Conservation (phyloP, 495 filamentous ascomycete genomes). For the Aspergillus funiculosus region DNA sequence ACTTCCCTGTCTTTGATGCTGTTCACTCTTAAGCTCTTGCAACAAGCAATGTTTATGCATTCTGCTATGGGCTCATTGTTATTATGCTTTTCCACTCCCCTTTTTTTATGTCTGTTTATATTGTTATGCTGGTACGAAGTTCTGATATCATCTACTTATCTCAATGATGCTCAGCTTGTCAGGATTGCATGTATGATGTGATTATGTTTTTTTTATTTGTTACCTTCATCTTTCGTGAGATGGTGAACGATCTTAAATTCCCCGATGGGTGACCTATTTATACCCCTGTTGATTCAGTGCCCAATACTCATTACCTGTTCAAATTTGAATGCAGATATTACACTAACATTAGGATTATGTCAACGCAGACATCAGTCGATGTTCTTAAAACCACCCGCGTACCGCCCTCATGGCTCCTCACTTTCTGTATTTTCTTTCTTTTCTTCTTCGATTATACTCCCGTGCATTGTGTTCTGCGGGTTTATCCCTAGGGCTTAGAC, state of each 20-base stretch:
- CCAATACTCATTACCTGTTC: background rate
- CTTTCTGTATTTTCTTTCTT: background rate
- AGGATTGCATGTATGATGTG: constrained; percentile 30
- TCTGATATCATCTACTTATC: constrained; percentile 20
- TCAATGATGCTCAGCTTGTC: constrained; percentile 20
- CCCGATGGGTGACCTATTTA: constrained; percentile 14
- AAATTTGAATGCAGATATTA: constrained; percentile 3
- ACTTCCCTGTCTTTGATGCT: constrained; percentile 21
- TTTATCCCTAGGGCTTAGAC: too few species aligned
- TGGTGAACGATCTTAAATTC: constrained; percentile 14
- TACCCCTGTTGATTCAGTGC: constrained; percentile 16
- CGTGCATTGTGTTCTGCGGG: too few species aligned
- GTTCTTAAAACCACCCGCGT: background rate
- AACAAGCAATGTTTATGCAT: constrained; percentile 37
- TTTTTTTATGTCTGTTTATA: constrained; percentile 36
- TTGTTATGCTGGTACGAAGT: constrained; percentile 36
- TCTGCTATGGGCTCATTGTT: constrained; percentile 20
- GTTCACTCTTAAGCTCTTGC: constrained; percentile 24
- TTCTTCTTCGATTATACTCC: too few species aligned
- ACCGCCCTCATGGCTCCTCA: background rate
- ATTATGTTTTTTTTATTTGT: constrained; percentile 21
- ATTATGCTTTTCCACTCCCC: constrained; percentile 14
- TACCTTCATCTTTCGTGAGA: constrained; percentile 16
- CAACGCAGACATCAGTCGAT: constrained; percentile 7
- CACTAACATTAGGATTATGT: constrained; percentile 2